A percentile compares a stretch with the other conserved stretches of the same genome.
These are phyloP conservation scores for Euptelea pleiosperma DNA, from an alignment of 164 flowering plant genomes.

Conservation along the genomic window DNA sequence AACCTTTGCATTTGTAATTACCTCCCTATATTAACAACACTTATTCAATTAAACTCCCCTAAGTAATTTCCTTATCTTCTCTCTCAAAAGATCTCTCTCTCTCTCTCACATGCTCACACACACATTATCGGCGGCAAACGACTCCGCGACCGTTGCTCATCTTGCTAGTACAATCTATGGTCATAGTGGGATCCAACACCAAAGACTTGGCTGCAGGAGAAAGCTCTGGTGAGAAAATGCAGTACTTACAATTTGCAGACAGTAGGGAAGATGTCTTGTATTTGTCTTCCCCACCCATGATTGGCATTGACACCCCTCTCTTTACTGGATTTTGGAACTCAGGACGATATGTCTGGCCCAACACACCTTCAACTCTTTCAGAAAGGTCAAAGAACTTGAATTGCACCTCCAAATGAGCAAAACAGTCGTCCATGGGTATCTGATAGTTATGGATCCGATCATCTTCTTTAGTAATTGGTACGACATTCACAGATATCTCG, in stretches of 20 bases:
- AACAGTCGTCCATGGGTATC: conserved; percentile 32
- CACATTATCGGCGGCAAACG: conserved; percentile 28
- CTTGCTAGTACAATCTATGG: conserved; percentile 21
- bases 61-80: background rate
- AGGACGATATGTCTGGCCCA: conserved; percentile 29
- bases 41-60: conserved; percentile 3
- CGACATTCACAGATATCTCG: conserved; percentile 28
- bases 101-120: no score
- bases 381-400: conserved; percentile 31
- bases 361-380: conserved; percentile 26
- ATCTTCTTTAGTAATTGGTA: conserved; percentile 28
- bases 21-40: no score
- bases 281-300: conserved; percentile 35
- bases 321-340: conserved; percentile 29
- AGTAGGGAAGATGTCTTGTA: conserved; percentile 25
- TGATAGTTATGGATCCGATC: conserved; percentile 33
- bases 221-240: conserved; percentile 19
- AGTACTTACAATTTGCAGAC: conserved; percentile 21
- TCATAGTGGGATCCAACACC: conserved; percentile 13
- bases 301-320: conserved; percentile 30
- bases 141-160: conserved; percentile 23
- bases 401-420: conserved; percentile 38
- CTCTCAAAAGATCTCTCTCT: background rate
- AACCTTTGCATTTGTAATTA: no score
- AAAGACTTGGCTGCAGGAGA: background rate